Conservation (phyloP, 495 filamentous ascomycete genomes). For the Lophiotrema nucula region DNA sequence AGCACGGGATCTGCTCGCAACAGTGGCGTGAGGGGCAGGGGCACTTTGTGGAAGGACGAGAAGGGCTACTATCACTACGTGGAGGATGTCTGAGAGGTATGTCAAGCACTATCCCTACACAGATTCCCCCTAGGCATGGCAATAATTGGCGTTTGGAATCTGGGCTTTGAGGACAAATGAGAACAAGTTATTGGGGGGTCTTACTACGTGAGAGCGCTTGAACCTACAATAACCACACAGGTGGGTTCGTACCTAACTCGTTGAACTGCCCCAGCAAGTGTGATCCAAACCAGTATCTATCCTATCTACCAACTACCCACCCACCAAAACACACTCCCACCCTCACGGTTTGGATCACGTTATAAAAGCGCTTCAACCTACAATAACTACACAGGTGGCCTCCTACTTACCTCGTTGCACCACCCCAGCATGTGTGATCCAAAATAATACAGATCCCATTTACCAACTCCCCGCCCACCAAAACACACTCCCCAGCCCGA, state of each 20-base stretch:
- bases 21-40: neutral
- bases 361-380: too few species aligned
- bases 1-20: too few species aligned
- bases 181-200: neutral
- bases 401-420: too few species aligned
- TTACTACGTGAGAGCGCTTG: neutral
- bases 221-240: neutral
- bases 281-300: too few species aligned
- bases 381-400: too few species aligned
- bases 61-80: neutral
- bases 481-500: conserved; percentile 56
- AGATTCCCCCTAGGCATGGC: too few species aligned
- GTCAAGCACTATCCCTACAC: too few species aligned
- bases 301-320: too few species aligned
- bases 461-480: conserved; percentile 36
- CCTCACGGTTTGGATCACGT: too few species aligned
- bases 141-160: too few species aligned
- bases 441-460: neutral
- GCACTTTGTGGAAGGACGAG: neutral
- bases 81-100: neutral
- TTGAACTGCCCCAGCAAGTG: neutral
- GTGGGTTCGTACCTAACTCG: neutral
- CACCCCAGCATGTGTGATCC: too few species aligned
- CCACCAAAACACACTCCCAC: too few species aligned
- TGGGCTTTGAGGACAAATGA: neutral